Percentiles rank a stretch among this genome's conserved stretches.
Conservation (phyloP, 1,139 yeast genomes). For the Lizanozyma gosingica region DNA sequence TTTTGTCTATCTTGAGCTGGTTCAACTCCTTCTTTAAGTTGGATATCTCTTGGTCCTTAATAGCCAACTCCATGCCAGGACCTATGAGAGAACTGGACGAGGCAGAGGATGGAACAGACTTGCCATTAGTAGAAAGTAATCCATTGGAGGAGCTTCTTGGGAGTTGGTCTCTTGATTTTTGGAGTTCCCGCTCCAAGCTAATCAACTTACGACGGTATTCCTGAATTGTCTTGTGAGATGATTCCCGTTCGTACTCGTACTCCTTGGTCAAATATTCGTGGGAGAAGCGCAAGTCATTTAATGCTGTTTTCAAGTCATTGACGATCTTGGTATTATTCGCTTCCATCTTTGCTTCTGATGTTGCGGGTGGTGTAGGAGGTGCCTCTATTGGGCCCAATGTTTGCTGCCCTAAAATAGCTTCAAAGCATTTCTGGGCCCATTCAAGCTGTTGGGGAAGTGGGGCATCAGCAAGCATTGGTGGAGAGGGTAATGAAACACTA, state of each 20-base stretch:
- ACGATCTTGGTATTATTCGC: conserved; percentile 21
- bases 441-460: conserved; percentile 24
- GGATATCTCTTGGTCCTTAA: conserved; percentile 37
- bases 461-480: conserved; percentile 19
- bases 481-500: conserved; percentile 39
- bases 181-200: conserved; percentile 36
- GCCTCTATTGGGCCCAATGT: neutral
- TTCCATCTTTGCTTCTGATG: conserved; percentile 9
- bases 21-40: conserved; percentile 41
- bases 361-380: neutral
- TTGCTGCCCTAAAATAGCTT: conserved; percentile 18
- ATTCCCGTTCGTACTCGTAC: conserved; percentile 47
- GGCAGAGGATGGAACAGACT: conserved; percentile 6
- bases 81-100: neutral
- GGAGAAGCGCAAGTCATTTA: conserved; percentile 53
- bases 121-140: conserved; percentile 19
- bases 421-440: conserved; percentile 52
- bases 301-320: conserved; percentile 44
- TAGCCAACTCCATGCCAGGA: conserved; percentile 15
- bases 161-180: conserved; percentile 17
- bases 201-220: conserved; percentile 39
- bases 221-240: conserved; percentile 38
- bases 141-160: conserved; percentile 19
- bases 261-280: conserved; percentile 55
- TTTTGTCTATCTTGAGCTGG: conserved; percentile 38